Evolutionary conservation across 441 rosid species (phyloP), one percentile per base, ranked within the genome.

Genomic region (Bruguiera hainesii): DNA sequence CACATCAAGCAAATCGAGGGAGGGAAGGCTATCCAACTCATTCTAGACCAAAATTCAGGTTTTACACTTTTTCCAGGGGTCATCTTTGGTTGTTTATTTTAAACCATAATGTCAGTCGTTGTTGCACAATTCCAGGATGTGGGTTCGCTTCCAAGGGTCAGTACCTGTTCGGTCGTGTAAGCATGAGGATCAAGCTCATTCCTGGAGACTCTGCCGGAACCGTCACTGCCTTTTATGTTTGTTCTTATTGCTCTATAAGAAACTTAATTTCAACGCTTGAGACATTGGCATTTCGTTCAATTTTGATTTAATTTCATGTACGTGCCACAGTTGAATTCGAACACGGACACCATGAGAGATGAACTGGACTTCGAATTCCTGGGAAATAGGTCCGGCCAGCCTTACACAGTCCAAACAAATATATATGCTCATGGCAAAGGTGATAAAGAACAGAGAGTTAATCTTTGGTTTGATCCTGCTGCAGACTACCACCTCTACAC

Each of bases 131-230:
- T 61, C 25, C 69, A 90, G 98, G 98, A 20, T 89, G 96, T 75
- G 98, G 98, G 53, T 93, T 93, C 84, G 90, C 89, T 63, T 90
- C 97, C n/a, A 93, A 93, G 76, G 79, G 74, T 72, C 79, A 76
- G 69, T 93, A 93, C 84, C 78, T 93, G 82, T 91, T 88, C 42
- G 97, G 98, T 13, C 86, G 97, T 85, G 89, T 93, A 15, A 89
- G 97, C 86, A 89, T 93, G 98, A 91, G 84, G 83, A 79, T 93
- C 76, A 93, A 91, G 77, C 85, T 93, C 57, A 90, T 91, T 8
- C 89, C 89, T 6, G 96, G 96, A 59, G 98, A 93, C 72, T 93
- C 98, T 0, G 98, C 98, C 3, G 98, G 98, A 58, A 91, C 90
- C 1, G 97, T 93, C 57, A 88, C 98, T 18, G 98, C 98, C 68